Base-by-base conservation (phyloP, 2,329 filamentous ascomycete genomes). In the Monosporascus sp. region DNA sequence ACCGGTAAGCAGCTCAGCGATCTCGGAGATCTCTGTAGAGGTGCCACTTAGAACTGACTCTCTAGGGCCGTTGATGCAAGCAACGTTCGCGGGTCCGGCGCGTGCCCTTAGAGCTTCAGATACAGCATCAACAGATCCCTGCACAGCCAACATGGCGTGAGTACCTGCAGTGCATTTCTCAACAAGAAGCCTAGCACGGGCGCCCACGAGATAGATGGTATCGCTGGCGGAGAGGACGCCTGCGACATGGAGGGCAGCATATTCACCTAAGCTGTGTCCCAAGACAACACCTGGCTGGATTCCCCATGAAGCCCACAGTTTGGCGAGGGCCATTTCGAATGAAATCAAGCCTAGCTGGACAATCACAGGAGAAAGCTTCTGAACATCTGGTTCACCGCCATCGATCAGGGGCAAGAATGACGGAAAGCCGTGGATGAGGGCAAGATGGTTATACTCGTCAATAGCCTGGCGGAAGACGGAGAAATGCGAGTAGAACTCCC, bases 41-140 rank as follows among this genome's bases (percentile, higher is more conserved):
- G 66, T 62, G 9, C 78, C 80, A 56, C 82, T 83, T n/a, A 94
- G 75, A 2, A 94, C 90, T 9, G 85, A 91, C 66, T 91, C 88
- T 49, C 83, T 76, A 0, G 86, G 84, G 0, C 86, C 84, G 61
- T 95, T 95, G 66, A 91, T 80, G 73, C 90, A 94, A 17, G 90
- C 86, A 34, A 82, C 62, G 40, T 80, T 79, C 51, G 78, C 66
- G 5, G 69, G 71, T 61, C 59, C 52, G 1, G 66, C 64, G 38
- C 63, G 64, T n/a, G 67, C 76, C 59, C 71, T 71, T 17, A 83
- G 76, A 50, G 77, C 77, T 24, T 80, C 76, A 45, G 71, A 76
- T 54, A 85, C 80, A 5, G 78, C 73, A 26, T 83, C 76, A 11
- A 77, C 71, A 2, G 74, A 70, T 17, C 73, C 77, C 56, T 76